Evolutionary conservation across 768 basidiomycete species (phyloP).

Genomic region (Thelephora ganbajun): DNA sequence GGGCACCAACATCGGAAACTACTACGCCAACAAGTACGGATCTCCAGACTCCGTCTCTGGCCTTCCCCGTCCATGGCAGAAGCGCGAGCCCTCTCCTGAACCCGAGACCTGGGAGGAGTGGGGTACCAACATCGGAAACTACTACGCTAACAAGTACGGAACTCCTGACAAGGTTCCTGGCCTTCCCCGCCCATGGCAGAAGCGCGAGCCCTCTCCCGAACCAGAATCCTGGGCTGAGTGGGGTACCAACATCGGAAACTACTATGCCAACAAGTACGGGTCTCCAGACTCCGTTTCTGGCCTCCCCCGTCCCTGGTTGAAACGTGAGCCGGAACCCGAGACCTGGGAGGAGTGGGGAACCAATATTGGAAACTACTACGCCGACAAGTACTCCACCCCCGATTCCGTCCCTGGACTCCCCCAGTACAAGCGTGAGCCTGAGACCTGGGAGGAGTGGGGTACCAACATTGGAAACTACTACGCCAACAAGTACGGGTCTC

Average conservation of each 20-base stretch:
- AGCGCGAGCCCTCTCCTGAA: not conserved
- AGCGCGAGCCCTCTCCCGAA: not conserved
- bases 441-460: not conserved
- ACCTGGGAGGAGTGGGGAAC: not conserved
- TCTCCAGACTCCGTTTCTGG: not conserved
- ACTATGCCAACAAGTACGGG: not conserved
- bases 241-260: not conserved
- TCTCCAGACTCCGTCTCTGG: not conserved
- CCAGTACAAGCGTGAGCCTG: not conserved
- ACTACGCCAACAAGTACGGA: not conserved
- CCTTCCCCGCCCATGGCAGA: not conserved
- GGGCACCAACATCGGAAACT: not conserved
- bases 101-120: not conserved
- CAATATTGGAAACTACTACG: not conserved
- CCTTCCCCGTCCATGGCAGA: not conserved
- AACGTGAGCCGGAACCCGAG: not conserved
- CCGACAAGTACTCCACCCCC: not conserved
- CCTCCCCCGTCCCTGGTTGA: not conserved
- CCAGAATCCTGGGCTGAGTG: not conserved
- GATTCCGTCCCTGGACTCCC: not conserved
- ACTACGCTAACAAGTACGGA: not conserved
- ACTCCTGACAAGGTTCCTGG: not conserved
- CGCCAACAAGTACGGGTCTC: not conserved
- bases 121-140: not conserved
- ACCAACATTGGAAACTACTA: not conserved